Evolutionary conservation across 495 filamentous ascomycete species (phyloP).

Genomic region (Aspergillus nidulans): DNA sequence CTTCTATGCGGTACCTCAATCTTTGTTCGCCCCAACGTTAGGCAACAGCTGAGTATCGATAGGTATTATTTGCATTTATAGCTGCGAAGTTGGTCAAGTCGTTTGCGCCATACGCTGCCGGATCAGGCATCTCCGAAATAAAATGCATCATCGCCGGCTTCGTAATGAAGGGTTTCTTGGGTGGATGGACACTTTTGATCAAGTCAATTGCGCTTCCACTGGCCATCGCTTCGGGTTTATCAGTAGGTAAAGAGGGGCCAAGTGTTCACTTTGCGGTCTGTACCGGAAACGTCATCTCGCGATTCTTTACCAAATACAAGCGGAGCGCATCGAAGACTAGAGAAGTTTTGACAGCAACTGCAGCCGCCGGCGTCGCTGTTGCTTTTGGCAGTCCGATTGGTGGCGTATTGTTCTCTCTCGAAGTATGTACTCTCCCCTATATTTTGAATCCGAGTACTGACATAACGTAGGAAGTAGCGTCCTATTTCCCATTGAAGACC

Average conservation of each 20-base stretch:
- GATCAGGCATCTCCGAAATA: constrained; percentile 97
- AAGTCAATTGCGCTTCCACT: constrained; percentile 90
- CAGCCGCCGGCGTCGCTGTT: constrained; percentile 91
- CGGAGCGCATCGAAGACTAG: constrained; percentile 91
- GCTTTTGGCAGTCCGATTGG: constrained; percentile 98
- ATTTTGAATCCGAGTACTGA: background rate
- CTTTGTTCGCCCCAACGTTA: background rate
- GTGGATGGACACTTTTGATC: constrained; percentile 87
- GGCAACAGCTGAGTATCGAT: constrained; percentile 8
- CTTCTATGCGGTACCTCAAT: constrained; percentile 66
- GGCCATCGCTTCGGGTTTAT: constrained; percentile 90
- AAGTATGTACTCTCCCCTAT: constrained; percentile 42
- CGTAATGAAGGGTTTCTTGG: constrained; percentile 97
- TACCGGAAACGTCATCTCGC: constrained; percentile 93
- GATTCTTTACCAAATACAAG: constrained; percentile 88
- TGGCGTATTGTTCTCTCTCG: constrained; percentile 91
- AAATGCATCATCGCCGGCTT: constrained; percentile 99
- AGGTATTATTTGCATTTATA: constrained; percentile 78
- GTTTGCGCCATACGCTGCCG: constrained; percentile 94
- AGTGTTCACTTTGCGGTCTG: constrained; percentile 98
- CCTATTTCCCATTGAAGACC: constrained; percentile 93
- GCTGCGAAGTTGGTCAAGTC: constrained; percentile 83
- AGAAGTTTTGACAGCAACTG: constrained; percentile 91
- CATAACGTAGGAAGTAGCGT: constrained; percentile 77
- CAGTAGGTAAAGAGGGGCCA: constrained; percentile 94